These are phyloP conservation scores for Chytriomyces hyalinus DNA, from an alignment of 192 early-diverging fungal species.

Conservation along the genomic window DNA sequence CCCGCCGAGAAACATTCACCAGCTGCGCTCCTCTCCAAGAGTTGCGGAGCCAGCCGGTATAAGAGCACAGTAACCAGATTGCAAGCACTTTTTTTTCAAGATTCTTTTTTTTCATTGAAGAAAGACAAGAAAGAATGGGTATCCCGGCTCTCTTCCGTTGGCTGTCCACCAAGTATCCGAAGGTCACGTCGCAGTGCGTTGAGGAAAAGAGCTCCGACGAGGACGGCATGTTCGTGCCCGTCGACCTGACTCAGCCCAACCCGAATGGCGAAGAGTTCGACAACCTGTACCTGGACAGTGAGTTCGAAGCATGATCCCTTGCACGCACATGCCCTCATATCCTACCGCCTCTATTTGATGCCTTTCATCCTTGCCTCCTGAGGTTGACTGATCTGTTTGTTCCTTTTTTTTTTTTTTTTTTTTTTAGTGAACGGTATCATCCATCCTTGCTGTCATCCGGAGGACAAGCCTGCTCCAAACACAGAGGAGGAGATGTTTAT, in stretches of 20 bases:
- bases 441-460: conserved; percentile 67
- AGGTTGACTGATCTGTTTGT: no score
- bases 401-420: no score
- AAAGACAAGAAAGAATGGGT: conserved; percentile 33
- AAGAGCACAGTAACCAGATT: no score
- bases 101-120: no score
- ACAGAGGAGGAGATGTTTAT: conserved; percentile 91
- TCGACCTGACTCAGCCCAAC: conserved; percentile 87
- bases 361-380: no score
- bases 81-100: no score
- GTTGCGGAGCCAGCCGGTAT: no score
- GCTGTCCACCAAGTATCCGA: conserved; percentile 64
- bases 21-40: no score
- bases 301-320: no score
- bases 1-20: no score
- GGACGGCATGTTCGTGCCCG: conserved; percentile 79
- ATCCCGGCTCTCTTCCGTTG: conserved; percentile 53
- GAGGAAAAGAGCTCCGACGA: conserved; percentile 75
- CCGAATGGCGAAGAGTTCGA: conserved; percentile 92
- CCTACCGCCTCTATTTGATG: no score
- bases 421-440: conserved; percentile 86
- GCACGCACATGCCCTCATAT: no score
- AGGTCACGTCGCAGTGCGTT: conserved; percentile 59
- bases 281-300: conserved; percentile 80
- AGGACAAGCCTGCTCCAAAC: conserved; percentile 53